Evolutionary conservation across 1,284 basidiomycete genomes (phyloP), one percentile per base, ranked within the genome.

Genomic region (Crucibulum parvulum): DNA sequence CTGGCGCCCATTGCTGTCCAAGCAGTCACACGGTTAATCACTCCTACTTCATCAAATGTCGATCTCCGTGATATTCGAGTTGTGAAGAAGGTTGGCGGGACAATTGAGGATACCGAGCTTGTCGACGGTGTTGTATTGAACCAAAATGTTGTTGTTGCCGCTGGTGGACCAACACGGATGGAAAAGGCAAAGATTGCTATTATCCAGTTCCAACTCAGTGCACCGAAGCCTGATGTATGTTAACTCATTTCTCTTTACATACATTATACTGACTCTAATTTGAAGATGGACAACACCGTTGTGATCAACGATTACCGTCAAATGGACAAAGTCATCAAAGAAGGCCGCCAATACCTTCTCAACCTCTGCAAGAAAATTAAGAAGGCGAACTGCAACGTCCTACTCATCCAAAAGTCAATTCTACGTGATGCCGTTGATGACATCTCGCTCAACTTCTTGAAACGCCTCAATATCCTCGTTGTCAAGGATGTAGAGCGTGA

Each of bases 311-410:
- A 99, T 80, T 99, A 99, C 83, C 91, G 98, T 41, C 98, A 99
- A 79, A 99, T 99, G 97, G 98, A 99, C 86, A 99, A 98, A 79
- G 97, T 99, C 64, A 91, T 99, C 77, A 99, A 99, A 79, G 98
- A 99, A 79, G 97, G 97, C 67, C 92, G 97, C 51, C 95, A 98
- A 79, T 99, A 99, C 77, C 87, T 99, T 63, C 89, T 99, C 71
- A 99, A 98, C 79, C 89, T 99, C 65, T 98, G 95, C 89, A 99
- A 99, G 81, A 96, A 95, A 80, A 99, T 99, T 82, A 99, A 99
- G 79, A 99, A 99, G 81, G 92, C 95, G 10, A 97, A 97, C 66
- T 99, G 98, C 87, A 99, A 99, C 73, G 98, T 99, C 50, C 88
- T 99, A 39, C 87, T 99, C 50, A 96, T 99, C 72, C 98, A 99